Conservation (phyloP, 2,329 filamentous ascomycete genomes). For the Fusarium sp. region DNA sequence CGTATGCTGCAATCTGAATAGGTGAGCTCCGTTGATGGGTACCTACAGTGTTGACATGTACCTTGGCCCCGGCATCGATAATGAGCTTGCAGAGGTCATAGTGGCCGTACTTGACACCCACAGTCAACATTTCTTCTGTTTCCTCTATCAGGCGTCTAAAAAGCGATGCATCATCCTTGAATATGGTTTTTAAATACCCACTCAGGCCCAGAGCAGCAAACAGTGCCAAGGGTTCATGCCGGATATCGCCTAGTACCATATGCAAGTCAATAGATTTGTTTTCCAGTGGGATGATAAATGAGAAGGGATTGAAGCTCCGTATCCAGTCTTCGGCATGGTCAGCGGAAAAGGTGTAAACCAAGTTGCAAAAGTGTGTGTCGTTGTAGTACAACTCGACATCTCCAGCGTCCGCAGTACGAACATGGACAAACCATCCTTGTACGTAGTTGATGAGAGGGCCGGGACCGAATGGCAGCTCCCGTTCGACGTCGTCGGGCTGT, state of each 20-base stretch:
- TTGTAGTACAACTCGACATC: background rate
- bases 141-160: background rate
- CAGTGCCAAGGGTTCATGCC: background rate
- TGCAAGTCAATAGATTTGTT: background rate
- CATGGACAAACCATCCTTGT: background rate
- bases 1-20: background rate
- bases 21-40: background rate
- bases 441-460: background rate
- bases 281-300: background rate
- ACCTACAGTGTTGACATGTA: background rate
- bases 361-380: background rate
- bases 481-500: background rate
- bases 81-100: background rate
- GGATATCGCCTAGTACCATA: background rate
- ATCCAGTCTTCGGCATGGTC: background rate
- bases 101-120: background rate
- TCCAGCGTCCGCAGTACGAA: background rate
- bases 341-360: background rate
- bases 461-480: background rate
- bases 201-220: background rate
- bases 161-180: background rate
- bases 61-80: background rate
- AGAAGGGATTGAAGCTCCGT: background rate
- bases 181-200: background rate
- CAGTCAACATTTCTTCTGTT: background rate